phyloP scores from a whole-genome alignment of 345 rosid genomes.

The rapeseed (Brassica napus) region Da-Ae NC_063448.1:48848001-48848500 shows the following conservation, averaged over 20 bases:
- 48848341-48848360: slow-evolving; percentile 50
- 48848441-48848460: background rate
- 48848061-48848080: slow-evolving; percentile 33
- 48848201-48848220: slow-evolving; percentile 55
- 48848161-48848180: slow-evolving; percentile 49
- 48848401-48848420: slow-evolving; percentile 4
- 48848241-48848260: slow-evolving; percentile 40
- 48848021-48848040: slow-evolving; percentile 49
- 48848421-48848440: slow-evolving; percentile 5
- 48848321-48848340: slow-evolving; percentile 44
- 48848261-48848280: background rate
- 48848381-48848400: slow-evolving; percentile 56
- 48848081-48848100: background rate
- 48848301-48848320: background rate
- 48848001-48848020: slow-evolving; percentile 16
- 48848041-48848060: slow-evolving; percentile 47
- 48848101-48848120: background rate
- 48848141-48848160: background rate
- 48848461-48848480: background rate
- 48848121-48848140: background rate
- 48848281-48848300: slow-evolving; percentile 12
- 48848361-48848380: slow-evolving; percentile 57
- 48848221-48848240: slow-evolving; percentile 50
- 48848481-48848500: slow-evolving; percentile 22
- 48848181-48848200: slow-evolving; percentile 48